These are phyloP conservation scores for Mycena latifolia DNA, from an alignment of 768 basidiomycete species.

Conservation along the genomic window DNA sequence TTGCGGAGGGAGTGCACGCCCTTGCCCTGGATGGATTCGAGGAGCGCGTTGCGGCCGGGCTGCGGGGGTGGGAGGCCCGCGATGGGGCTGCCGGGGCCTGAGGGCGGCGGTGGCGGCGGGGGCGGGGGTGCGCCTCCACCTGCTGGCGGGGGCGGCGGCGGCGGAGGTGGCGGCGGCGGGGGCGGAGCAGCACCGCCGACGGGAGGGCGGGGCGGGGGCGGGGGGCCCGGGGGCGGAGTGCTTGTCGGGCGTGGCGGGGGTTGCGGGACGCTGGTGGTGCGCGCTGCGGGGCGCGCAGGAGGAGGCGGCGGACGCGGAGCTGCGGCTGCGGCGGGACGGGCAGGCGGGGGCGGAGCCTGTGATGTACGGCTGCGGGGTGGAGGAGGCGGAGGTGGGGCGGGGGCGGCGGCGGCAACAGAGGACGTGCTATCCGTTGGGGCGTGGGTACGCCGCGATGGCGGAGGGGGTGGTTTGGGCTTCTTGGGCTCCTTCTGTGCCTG, in stretches of 20 bases:
- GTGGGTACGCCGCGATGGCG: conserved; percentile 59
- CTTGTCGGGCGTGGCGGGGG: conserved; percentile 55
- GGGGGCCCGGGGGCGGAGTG: conserved; percentile 43
- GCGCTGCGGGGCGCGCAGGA: conserved; percentile 53
- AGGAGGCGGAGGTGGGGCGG: conserved; percentile 39
- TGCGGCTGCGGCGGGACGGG: conserved; percentile 30
- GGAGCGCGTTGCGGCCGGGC: conserved; percentile 73
- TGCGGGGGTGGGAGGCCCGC: conserved; percentile 62
- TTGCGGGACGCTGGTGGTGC: conserved; percentile 48
- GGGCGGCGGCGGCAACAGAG: conserved; percentile 32
- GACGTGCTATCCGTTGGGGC: conserved; percentile 50
- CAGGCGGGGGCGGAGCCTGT: conserved; percentile 50
- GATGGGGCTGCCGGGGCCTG: conserved; percentile 41
- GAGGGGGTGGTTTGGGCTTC: conserved; percentile 66
- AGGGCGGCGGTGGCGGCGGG: conserved; percentile 58
- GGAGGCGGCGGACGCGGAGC: conserved; percentile 51
- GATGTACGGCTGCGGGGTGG: conserved; percentile 41
- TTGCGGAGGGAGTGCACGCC: conserved; percentile 80
- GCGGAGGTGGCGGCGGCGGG: conserved; percentile 56
- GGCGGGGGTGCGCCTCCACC: conserved; percentile 47
- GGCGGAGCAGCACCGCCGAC: conserved; percentile 54
- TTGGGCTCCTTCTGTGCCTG: conserved; percentile 54
- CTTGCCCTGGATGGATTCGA: conserved; percentile 87
- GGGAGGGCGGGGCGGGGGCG: conserved; percentile 49
- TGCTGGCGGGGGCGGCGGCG: conserved; percentile 63